phyloP scores from a whole-genome alignment of 345 rosid genomes.

The Limnanthes douglasii region DNA sequence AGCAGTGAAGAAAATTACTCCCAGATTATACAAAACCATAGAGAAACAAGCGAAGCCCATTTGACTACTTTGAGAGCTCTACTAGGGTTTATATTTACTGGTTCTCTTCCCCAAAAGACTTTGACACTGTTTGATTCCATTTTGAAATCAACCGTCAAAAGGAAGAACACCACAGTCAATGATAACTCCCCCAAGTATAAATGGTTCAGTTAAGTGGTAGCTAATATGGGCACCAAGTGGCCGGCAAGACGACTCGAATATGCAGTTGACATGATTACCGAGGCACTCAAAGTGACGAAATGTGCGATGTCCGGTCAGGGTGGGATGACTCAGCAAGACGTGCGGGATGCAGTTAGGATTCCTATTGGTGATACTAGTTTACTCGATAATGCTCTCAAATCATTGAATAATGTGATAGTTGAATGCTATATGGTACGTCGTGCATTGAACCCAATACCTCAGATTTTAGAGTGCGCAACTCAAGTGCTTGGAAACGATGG shows the following conservation, averaged over 20 bases:
- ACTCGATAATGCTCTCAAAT: conserved; percentile 51
- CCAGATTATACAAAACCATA: conserved; percentile 23
- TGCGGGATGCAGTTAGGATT: conserved; percentile 56
- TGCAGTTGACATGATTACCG: conserved; percentile 42
- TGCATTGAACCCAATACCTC: conserved; percentile 28
- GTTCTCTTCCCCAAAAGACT: conserved; percentile 12
- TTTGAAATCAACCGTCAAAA: conserved; percentile 5
- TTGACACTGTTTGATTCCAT: conserved; percentile 9
- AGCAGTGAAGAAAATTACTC: conserved; percentile 3
- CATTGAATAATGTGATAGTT: conserved; percentile 50
- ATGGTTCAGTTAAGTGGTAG: conserved; percentile 19
- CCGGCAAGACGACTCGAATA: conserved; percentile 41
- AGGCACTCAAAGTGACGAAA: conserved; percentile 26
- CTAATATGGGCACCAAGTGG: conserved; percentile 44
- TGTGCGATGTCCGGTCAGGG: conserved; percentile 8
- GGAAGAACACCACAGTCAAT: conserved; percentile 14
- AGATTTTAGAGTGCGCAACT: conserved; percentile 42
- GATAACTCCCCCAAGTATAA: conserved; percentile 19
- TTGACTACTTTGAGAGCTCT: conserved; percentile 40
- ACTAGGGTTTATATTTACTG: conserved; percentile 34
- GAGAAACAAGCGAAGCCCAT: conserved; percentile 32
- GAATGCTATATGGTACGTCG: conserved; percentile 30
- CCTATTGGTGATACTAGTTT: conserved; percentile 66
- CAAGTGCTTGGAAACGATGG: no score
- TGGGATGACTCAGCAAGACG: conserved; percentile 55